Base-by-base conservation (phyloP, 2,329 filamentous ascomycete species). In the Penicillium vulpinum region DNA sequence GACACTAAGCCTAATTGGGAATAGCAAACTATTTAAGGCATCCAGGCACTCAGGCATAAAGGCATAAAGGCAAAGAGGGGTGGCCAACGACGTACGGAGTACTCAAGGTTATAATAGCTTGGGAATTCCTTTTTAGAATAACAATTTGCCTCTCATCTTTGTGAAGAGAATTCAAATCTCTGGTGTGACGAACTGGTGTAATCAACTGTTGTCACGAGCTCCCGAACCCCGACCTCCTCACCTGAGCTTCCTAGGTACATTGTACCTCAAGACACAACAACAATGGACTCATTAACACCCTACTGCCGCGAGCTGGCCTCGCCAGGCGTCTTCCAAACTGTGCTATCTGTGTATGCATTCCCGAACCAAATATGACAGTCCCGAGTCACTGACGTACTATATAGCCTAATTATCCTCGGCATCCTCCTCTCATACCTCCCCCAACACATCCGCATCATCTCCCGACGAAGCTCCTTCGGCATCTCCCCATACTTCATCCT, bases 401-500 rank as follows among this genome's bases (percentile, higher is more conserved):
- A 24, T 56, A 85, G 83, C 60, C 75, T 96, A 67, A 91, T 97
- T 65, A 81, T 97, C 60, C 72, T 96, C 66, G 93, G 93, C 56
- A 92, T 97, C 67, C 81, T 97, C 60, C 78, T 96, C 57, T 97
- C 93, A 33, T 99, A 99, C 78, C 83, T 97, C 2, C 94, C 94
- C 0, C 94, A 99, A 73, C 93, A 97, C 76, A 85, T 89, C 73
- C 91, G 94, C 69, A 97, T 99, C 76, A 90, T 96, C 65, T 81
- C 84, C 39, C 86, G 92, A 54, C 85, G 88, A 59, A 94, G 91
- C 15, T 95, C 93, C 22, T 93, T 96, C 73, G 94, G 94, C 60
- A 92, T 99, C 60, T 97, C 92, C 29, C 93, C 94, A 9, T 94
- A 93, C 75, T 99, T 96, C 71, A 87, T 99, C 62, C 84, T 97